Conservation (phyloP, 352 stramenopile genomes). For the Pythium rishiriense region DNA sequence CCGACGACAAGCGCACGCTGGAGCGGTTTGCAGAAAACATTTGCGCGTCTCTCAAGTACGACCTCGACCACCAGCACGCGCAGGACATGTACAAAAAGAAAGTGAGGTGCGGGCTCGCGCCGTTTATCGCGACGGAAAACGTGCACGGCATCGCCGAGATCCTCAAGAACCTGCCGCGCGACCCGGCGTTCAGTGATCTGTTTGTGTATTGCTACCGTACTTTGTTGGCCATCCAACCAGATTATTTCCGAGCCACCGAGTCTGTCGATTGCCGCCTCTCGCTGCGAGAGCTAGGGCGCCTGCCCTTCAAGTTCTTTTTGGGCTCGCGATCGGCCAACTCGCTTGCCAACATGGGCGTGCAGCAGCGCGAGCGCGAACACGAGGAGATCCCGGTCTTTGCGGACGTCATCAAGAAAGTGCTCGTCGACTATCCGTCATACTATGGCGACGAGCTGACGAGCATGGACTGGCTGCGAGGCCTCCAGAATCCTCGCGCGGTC, state of each 20-base stretch:
- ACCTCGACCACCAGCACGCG: constrained; percentile 69
- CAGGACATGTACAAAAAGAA: constrained; percentile 82
- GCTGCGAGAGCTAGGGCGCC: constrained; percentile 46
- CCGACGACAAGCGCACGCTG: constrained; percentile 65
- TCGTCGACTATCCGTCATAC: constrained; percentile 58
- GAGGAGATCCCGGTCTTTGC: constrained; percentile 52
- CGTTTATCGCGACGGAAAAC: constrained; percentile 66
- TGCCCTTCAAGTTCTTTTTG: constrained; percentile 78
- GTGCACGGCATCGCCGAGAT: constrained; percentile 77
- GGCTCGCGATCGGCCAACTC: constrained; percentile 53
- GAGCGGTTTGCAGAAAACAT: constrained; percentile 80
- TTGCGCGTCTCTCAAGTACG: constrained; percentile 78
- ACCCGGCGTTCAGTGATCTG: constrained; percentile 76
- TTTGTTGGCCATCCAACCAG: constrained; percentile 46
- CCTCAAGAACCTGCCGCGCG: constrained; percentile 72
- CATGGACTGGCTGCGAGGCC: constrained; percentile 57
- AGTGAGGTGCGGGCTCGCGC: constrained; percentile 56
- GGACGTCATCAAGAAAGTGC: constrained; percentile 66
- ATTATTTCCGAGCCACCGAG: constrained; percentile 63
- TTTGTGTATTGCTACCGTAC: constrained; percentile 69
- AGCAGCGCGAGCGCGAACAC: constrained; percentile 41
- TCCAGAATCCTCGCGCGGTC: constrained; percentile 50
- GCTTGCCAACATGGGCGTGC: constrained; percentile 44
- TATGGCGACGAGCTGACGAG: constrained; percentile 72
- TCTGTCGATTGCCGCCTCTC: constrained; percentile 46